Evolutionary conservation across 73 alveolate species (phyloP).

Genomic region (Paramecium sexaurelia): DNA sequence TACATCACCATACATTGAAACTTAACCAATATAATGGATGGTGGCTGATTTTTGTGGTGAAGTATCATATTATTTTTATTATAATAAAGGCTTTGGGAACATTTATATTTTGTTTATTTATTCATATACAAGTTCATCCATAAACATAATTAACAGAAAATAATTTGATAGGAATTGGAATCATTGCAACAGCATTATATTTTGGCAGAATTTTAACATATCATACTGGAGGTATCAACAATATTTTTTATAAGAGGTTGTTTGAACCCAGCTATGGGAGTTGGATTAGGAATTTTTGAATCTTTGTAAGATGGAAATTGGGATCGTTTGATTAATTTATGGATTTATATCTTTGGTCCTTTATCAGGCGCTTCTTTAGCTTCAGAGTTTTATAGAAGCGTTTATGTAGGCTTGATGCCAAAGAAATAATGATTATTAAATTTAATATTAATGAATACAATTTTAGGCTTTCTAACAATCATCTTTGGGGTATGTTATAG

Average conservation of each 20-base stretch:
- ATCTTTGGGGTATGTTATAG: not conserved
- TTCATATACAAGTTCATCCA: constrained; percentile 47
- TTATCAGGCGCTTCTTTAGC: constrained; percentile 48
- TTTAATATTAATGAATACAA: not conserved
- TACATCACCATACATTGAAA: constrained; percentile 38
- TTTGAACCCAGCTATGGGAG: constrained; percentile 62
- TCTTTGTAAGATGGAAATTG: constrained; percentile 32
- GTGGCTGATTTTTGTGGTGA: constrained; percentile 60
- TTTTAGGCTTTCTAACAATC: not conserved
- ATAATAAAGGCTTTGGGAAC: constrained; percentile 10
- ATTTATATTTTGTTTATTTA: constrained; percentile 46
- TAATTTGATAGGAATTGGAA: constrained; percentile 19
- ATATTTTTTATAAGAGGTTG: not conserved
- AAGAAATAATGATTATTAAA: constrained; percentile 10
- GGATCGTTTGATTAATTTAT: constrained; percentile 41
- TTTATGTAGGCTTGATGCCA: constrained; percentile 25
- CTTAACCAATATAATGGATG: constrained; percentile 29
- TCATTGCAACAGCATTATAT: constrained; percentile 20
- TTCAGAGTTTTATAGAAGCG: constrained; percentile 29
- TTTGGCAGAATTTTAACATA: constrained; percentile 38
- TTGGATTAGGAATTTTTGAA: constrained; percentile 30
- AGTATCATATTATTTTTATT: not conserved
- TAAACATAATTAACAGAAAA: constrained; percentile 2
- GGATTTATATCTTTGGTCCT: constrained; percentile 55
- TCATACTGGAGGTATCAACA: constrained; percentile 50